Evolutionary conservation across 1,284 basidiomycete genomes (phyloP).

Genomic region (Lignosus rhinocerotis): DNA sequence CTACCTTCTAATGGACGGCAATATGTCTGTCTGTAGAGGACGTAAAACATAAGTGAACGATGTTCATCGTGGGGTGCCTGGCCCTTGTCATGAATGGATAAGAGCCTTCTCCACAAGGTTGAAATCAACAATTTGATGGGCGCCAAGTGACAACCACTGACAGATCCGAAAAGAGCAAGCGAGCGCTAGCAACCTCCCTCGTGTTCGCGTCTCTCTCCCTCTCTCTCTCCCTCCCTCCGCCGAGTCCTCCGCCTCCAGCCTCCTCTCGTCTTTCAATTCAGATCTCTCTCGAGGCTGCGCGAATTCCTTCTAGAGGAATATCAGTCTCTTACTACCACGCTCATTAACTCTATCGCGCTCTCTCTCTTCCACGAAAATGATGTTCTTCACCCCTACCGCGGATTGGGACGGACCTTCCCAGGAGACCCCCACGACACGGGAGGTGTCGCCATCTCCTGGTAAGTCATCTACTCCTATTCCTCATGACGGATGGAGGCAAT

Average conservation of each 20-base stretch:
- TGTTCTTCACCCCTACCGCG: slow-evolving; percentile 24
- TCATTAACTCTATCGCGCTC: slow-evolving; percentile 22
- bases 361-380: slow-evolving; percentile 22
- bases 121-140: not conserved
- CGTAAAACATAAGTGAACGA: too few relatives aligned
- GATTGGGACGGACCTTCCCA: not conserved
- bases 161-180: not conserved
- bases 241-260: slow-evolving; percentile 6
- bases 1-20: not conserved
- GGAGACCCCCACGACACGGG: too few relatives aligned
- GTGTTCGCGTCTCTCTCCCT: not conserved
- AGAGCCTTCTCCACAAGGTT: not conserved
- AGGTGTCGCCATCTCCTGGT: too few relatives aligned
- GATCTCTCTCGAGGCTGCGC: slow-evolving; percentile 20
- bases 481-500: too few relatives aligned
- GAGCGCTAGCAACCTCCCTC: not conserved
- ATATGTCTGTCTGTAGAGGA: too few relatives aligned
- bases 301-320: slow-evolving; percentile 25
- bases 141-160: not conserved
- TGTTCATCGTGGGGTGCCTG: not conserved
- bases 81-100: not conserved
- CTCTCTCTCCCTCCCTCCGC: not conserved
- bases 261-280: slow-evolving; percentile 8
- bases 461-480: too few relatives aligned
- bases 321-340: slow-evolving; percentile 32